Evolutionary conservation across 1,284 basidiomycete genomes (phyloP).

Genomic region (Jaminaea rosea): DNA sequence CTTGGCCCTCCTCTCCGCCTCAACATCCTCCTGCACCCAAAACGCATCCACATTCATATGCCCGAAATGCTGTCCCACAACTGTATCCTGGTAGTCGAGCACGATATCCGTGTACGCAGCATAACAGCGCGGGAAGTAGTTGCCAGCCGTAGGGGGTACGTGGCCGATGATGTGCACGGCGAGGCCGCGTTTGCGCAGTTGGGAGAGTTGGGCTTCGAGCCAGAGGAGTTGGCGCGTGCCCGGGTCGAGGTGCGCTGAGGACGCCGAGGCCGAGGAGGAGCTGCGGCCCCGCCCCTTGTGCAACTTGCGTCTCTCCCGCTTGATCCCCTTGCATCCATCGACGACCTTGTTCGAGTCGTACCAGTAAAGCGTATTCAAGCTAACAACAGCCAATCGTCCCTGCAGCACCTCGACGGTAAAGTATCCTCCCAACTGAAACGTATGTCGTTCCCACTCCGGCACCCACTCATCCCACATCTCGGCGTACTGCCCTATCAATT

Average conservation of each 20-base stretch:
- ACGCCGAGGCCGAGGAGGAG: background rate
- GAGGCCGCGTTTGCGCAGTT: constrained; percentile 65
- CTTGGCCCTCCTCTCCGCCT: constrained; percentile 6
- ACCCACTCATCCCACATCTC: constrained; percentile 78
- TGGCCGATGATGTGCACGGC: constrained; percentile 57
- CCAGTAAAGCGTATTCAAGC: constrained; percentile 84
- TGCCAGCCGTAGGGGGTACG: constrained; percentile 67
- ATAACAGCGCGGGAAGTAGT: constrained; percentile 78
- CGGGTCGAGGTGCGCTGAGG: constrained; percentile 12
- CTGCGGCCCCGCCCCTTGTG: background rate
- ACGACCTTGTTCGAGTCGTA: constrained; percentile 80
- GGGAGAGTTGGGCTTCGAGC: constrained; percentile 73
- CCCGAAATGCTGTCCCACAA: constrained; percentile 79
- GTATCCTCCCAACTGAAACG: constrained; percentile 59
- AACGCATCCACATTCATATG: constrained; percentile 52
- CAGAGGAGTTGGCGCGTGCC: constrained; percentile 56
- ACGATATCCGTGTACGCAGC: constrained; percentile 68
- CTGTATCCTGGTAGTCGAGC: constrained; percentile 76
- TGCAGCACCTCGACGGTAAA: constrained; percentile 74
- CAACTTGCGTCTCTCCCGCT: background rate
- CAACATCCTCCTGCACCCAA: constrained; percentile 38
- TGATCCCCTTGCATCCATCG: constrained; percentile 42
- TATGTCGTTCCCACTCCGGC: constrained; percentile 66
- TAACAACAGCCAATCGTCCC: constrained; percentile 66
- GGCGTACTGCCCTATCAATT: constrained; percentile 59